Percentiles rank a stretch among this genome's conserved stretches.
Conservation (phyloP, 257 asterid genomes). For the Mitragyna speciosa region DNA sequence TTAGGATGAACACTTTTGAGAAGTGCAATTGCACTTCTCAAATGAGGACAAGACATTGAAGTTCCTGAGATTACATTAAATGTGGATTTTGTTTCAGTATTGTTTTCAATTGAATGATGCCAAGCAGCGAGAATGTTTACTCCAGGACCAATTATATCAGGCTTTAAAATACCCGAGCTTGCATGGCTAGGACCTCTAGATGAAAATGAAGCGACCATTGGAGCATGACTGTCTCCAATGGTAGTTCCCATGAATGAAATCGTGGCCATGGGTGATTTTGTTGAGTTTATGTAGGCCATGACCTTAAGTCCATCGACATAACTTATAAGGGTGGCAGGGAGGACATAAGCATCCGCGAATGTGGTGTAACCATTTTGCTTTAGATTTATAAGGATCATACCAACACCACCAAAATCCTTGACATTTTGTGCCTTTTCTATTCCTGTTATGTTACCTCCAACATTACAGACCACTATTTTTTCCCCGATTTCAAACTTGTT, state of each 20-base stretch:
- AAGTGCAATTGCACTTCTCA: background rate
- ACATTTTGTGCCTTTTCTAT: background rate
- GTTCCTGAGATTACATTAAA: conserved; percentile 5
- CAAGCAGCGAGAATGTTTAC: conserved; percentile 12
- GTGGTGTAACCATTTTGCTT: background rate
- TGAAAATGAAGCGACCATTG: background rate
- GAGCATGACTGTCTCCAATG: background rate
- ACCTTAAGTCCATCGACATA: background rate
- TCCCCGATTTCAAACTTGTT: background rate
- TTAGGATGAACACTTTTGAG: conserved; percentile 10
- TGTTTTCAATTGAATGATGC: background rate
- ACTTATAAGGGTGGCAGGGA: conserved; percentile 2
- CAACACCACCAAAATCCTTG: conserved; percentile 14
- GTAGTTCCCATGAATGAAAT: background rate
- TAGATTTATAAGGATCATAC: conserved; percentile 9
- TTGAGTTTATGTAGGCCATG: conserved; percentile 1
- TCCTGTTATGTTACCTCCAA: background rate
- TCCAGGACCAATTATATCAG: conserved; percentile 13
- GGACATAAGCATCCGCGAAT: background rate
- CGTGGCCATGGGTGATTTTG: background rate
- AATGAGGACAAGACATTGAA: conserved; percentile 15
- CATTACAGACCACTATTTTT: conserved; percentile 14
- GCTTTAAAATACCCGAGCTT: conserved; percentile 10
- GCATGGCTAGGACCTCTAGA: conserved; percentile 1
- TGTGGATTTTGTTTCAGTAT: background rate